Percentiles rank a stretch among this genome's conserved stretches.
These are phyloP conservation scores for Tilletia caries DNA, from an alignment of 1,284 basidiomycete genomes.

Conservation along the genomic window DNA sequence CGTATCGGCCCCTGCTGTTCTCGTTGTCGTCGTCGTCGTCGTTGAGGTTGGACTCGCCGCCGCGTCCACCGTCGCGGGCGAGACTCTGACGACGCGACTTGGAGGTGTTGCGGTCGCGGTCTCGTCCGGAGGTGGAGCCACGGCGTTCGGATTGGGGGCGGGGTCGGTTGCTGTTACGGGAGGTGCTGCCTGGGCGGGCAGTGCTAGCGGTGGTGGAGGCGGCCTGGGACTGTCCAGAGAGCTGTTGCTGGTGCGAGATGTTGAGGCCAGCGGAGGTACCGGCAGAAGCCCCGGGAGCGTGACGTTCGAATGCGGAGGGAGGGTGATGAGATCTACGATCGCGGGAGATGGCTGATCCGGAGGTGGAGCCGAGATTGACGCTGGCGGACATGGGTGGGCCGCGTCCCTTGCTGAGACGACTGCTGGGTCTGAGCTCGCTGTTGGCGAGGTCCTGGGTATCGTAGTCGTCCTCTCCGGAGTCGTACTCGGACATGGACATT, in stretches of 20 bases:
- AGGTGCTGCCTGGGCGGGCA: background rate
- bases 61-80: constrained; percentile 17
- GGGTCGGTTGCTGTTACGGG: background rate
- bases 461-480: constrained; percentile 34
- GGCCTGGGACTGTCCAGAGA: background rate
- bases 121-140: background rate
- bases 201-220: background rate
- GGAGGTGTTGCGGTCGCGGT: constrained; percentile 22
- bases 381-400: background rate
- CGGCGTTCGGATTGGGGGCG: background rate
- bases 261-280: background rate
- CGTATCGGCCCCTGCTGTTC: constrained; percentile 26
- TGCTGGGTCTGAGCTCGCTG: constrained; percentile 9
- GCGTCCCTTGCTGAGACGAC: background rate
- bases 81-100: constrained; percentile 27
- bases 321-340: background rate
- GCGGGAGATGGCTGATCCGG: background rate
- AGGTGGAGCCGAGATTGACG: background rate
- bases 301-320: constrained; percentile 7
- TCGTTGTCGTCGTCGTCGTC: constrained; percentile 30
- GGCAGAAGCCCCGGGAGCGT: background rate
- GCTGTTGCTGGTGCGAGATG: constrained; percentile 4
- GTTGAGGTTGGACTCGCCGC: constrained; percentile 19
- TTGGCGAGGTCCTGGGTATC: background rate
- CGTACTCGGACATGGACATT: constrained; percentile 39